phyloP scores from a whole-genome alignment of 768 basidiomycete genomes.

The Mycena kentingensis region DNA sequence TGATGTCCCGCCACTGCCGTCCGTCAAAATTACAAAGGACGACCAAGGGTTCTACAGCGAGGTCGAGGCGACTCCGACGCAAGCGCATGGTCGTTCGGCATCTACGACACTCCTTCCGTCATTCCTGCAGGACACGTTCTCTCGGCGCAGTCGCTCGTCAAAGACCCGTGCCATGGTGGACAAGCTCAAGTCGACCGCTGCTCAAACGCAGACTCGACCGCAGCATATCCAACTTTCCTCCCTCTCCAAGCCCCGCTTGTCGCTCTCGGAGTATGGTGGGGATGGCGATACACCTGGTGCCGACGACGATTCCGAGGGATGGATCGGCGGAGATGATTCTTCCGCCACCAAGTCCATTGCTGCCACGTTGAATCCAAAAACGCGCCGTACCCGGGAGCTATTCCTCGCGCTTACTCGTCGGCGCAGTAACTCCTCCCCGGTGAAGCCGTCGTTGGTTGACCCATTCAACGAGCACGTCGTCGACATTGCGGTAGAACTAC shows the following conservation, averaged over 20 bases:
- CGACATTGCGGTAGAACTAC: constrained; percentile 10
- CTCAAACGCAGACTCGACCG: neutral
- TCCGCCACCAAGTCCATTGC: constrained; percentile 20
- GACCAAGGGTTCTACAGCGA: constrained; percentile 55
- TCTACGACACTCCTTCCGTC: constrained; percentile 44
- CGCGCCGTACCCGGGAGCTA: constrained; percentile 43
- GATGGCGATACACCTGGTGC: constrained; percentile 34
- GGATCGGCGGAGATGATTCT: constrained; percentile 40
- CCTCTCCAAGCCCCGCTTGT: constrained; percentile 36
- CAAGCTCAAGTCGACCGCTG: constrained; percentile 41
- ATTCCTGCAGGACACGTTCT: constrained; percentile 48
- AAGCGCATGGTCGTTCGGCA: constrained; percentile 31
- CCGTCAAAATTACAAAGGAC: constrained; percentile 51
- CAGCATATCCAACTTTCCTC: constrained; percentile 12
- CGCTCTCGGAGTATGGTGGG: constrained; percentile 44
- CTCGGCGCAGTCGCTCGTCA: constrained; percentile 45
- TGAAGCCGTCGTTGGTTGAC: constrained; percentile 25
- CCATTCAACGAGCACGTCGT: constrained; percentile 15
- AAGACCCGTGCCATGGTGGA: constrained; percentile 65
- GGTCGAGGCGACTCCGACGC: constrained; percentile 35
- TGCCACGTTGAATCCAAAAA: constrained; percentile 33
- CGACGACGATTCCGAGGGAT: constrained; percentile 48
- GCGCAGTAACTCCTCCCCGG: constrained; percentile 42
- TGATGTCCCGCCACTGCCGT: constrained; percentile 39
- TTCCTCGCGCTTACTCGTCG: constrained; percentile 44